Percentiles rank a stretch among this genome's conserved stretches.
Conservation (phyloP, 768 basidiomycete genomes). For the Macrolepiota fuliginosa region DNA sequence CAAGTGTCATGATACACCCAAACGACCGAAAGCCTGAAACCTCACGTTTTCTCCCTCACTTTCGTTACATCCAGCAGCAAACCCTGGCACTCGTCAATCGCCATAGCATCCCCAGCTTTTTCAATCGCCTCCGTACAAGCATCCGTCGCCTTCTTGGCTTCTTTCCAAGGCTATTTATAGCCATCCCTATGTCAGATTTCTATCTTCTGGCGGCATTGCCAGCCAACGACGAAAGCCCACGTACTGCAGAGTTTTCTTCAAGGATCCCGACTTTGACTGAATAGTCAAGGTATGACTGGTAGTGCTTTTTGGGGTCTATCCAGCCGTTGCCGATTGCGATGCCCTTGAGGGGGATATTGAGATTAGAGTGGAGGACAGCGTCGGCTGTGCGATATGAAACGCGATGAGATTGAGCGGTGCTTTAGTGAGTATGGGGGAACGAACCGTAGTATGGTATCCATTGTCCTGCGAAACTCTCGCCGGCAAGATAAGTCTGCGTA, state of each 20-base stretch:
- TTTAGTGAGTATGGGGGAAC: conserved; percentile 14
- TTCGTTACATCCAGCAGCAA: conserved; percentile 48
- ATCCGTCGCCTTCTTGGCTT: conserved; percentile 54
- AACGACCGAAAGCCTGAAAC: background rate
- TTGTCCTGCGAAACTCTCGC: conserved; percentile 97
- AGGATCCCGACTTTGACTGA: conserved; percentile 77
- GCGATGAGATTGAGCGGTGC: background rate
- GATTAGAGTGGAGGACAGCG: conserved; percentile 61
- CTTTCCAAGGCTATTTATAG: conserved; percentile 54
- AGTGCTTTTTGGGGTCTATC: conserved; percentile 90
- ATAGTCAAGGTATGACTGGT: conserved; percentile 87
- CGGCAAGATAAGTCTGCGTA: conserved; percentile 86
- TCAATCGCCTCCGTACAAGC: conserved; percentile 51
- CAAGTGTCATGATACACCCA: background rate
- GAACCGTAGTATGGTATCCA: conserved; percentile 95
- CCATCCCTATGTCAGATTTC: conserved; percentile 1
- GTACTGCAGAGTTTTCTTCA: conserved; percentile 66
- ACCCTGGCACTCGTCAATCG: conserved; percentile 53
- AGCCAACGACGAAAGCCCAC: conserved; percentile 18
- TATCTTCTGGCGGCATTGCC: background rate
- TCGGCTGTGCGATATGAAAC: conserved; percentile 51
- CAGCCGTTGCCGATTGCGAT: conserved; percentile 96
- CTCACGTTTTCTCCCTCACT: conserved; percentile 39
- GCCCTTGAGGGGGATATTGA: conserved; percentile 68
- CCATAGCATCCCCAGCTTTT: conserved; percentile 52